Base-by-base conservation (phyloP, 768 basidiomycete genomes). In the Gymnopilus dilepis region DNA sequence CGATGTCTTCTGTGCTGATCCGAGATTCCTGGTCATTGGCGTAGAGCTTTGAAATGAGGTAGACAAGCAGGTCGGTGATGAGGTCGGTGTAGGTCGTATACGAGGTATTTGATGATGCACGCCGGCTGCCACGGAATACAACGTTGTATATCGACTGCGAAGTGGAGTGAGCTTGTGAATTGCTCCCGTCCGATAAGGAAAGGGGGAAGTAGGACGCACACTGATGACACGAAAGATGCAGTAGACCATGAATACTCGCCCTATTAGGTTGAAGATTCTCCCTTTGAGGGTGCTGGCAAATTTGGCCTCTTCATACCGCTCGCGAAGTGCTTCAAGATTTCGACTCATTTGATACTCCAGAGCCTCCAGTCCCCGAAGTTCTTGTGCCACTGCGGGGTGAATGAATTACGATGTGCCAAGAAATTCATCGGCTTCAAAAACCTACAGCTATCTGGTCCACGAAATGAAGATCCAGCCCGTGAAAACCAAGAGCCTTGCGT, bases 321-420 rank as follows among this genome's bases (percentile, higher is more conserved):
- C 76, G 40, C 81, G 82, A 42, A 90, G 73, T 2, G 72, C 71
- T 37, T 84, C 80, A 3, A 91, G 65, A 61, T 85, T 87, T 26
- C 78, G 79, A 38, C 75, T 73, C 86, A 92, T 91, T 65, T 92
- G 84, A 43, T 84, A 80, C 67, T 90, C 86, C 1, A 93, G 78
- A 0, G 88, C 84, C 66, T 88, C 79, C 4, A 93, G 77, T 0
- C 90, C 91, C 33, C 77, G 75, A 8, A 90, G 67, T 70, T 92
- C 90, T 68, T 87, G 85, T 30, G 74, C 61, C 30, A 78, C 82
- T 83, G 47, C n/a, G 30, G 30, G 56, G n/a, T 30, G 26, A 22
- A 31, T 37, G 21, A 43, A 13, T 54, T 30, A 28, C 21, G 13
- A 45, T 15, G 30, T 21, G 22, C 19, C n/a, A 7, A 31, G 2